These are phyloP conservation scores for Leishmania major DNA, from an alignment of 208 protist genomes.

Conservation along the genomic window DNA sequence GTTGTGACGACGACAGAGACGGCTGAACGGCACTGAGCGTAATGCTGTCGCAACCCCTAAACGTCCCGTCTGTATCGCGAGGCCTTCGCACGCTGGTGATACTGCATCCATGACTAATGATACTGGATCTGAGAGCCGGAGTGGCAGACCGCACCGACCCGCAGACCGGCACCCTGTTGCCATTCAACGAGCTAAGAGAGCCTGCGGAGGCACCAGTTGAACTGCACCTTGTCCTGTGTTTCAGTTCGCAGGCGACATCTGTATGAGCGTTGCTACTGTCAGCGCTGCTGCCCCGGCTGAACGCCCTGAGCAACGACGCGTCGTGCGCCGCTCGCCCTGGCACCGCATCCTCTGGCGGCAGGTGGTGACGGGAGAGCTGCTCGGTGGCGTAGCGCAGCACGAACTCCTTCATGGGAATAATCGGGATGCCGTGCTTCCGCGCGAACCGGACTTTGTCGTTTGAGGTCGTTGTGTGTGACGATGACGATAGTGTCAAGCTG, in stretches of 20 bases:
- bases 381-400: conserved; percentile 23
- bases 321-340: background rate
- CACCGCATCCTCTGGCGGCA: background rate
- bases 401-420: conserved; percentile 31
- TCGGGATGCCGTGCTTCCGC: conserved; percentile 31
- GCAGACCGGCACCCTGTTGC: conserved; percentile 3
- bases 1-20: conserved; percentile 15
- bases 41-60: background rate
- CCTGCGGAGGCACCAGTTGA: background rate
- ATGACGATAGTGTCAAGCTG: conserved; percentile 4
- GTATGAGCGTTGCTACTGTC: background rate
- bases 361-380: background rate
- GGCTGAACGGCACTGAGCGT: conserved; percentile 18
- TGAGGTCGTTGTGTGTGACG: background rate
- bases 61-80: background rate
- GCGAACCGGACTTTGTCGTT: conserved; percentile 41
- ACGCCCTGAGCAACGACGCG: background rate
- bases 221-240: background rate
- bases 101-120: background rate
- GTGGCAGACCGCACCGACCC: background rate
- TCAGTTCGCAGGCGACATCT: background rate
- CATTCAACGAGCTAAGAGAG: background rate
- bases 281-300: background rate
- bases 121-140: conserved; percentile 8
- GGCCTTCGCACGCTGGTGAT: background rate